phyloP scores from a whole-genome alignment of 495 filamentous ascomycete species.

The Copromyces sp. region DNA sequence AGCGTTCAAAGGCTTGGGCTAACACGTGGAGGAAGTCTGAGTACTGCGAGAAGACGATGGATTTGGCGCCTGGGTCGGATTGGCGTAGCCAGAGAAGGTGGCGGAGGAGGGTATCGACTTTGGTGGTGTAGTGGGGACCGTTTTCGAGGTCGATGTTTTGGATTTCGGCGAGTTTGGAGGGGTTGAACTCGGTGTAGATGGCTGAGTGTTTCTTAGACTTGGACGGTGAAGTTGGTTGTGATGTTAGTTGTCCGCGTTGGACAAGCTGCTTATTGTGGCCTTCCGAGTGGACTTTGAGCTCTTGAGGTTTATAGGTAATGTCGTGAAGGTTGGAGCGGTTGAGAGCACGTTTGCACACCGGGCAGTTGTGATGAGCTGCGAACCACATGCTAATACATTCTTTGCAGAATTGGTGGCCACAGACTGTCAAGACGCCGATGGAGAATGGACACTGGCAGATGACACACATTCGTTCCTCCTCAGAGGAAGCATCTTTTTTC shows the following conservation, averaged over 20 bases:
- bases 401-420: slow-evolving; percentile 84
- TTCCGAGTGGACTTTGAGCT: slow-evolving; percentile 62
- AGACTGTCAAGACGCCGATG: slow-evolving; percentile 73
- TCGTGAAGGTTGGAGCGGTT: slow-evolving; percentile 57
- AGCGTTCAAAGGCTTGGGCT: slow-evolving; percentile 50
- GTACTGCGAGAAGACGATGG: slow-evolving; percentile 80
- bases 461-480: slow-evolving; percentile 58
- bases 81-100: slow-evolving; percentile 79
- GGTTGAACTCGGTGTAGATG: slow-evolving; percentile 71
- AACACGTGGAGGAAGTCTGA: slow-evolving; percentile 71
- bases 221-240: neutral
- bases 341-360: slow-evolving; percentile 64
- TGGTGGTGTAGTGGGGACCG: slow-evolving; percentile 67
- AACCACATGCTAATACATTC: slow-evolving; percentile 77
- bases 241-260: neutral
- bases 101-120: slow-evolving; percentile 72
- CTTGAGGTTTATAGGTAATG: slow-evolving; percentile 71
- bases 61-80: slow-evolving; percentile 79
- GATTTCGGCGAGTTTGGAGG: slow-evolving; percentile 64
- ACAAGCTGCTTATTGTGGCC: neutral
- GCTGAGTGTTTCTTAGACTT: slow-evolving; percentile 9
- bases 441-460: slow-evolving; percentile 71
- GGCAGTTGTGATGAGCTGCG: slow-evolving; percentile 51
- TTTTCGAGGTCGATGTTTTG: slow-evolving; percentile 61
- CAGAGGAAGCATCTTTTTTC: slow-evolving; percentile 40